These are phyloP conservation scores for Isoetes engelmannii DNA, from an alignment of 83 land plant species.

Conservation along the genomic window DNA sequence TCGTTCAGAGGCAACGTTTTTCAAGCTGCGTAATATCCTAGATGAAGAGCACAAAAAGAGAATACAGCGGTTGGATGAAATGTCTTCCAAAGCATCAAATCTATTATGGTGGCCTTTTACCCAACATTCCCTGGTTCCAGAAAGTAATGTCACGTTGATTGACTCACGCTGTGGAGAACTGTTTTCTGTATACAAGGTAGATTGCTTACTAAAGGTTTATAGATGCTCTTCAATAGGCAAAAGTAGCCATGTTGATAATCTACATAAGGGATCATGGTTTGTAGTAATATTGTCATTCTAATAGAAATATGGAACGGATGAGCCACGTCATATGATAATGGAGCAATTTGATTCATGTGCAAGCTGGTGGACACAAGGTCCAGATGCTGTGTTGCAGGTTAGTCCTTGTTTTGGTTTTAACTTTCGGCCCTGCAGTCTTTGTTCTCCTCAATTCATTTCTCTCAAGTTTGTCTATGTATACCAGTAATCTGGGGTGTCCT, in stretches of 20 bases:
- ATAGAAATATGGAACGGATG: too few relatives aligned
- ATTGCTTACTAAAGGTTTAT: neutral
- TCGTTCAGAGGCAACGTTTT: slow-evolving; percentile 42
- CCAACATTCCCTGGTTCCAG: slow-evolving; percentile 72
- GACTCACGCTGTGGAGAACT: slow-evolving; percentile 88
- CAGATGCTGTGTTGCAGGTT: slow-evolving; percentile 76
- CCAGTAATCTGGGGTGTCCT: neutral
- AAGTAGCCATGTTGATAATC: too few relatives aligned
- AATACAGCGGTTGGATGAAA: slow-evolving; percentile 46
- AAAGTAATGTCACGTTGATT: slow-evolving; percentile 61
- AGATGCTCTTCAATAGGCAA: too few relatives aligned
- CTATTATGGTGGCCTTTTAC: slow-evolving; percentile 99
- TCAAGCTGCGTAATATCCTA: slow-evolving; percentile 47
- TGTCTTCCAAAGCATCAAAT: slow-evolving; percentile 59
- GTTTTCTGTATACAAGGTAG: slow-evolving; percentile 73
- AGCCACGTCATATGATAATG: slow-evolving; percentile 16
- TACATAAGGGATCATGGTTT: too few relatives aligned
- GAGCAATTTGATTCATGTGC: slow-evolving; percentile 98
- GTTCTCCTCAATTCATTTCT: neutral
- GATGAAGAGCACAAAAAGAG: slow-evolving; percentile 39
- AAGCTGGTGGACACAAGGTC: slow-evolving; percentile 99
- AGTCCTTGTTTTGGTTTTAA: neutral
- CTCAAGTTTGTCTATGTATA: neutral
- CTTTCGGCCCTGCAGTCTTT: too few relatives aligned
- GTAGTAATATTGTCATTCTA: too few relatives aligned